Conservation (phyloP, 768 basidiomycete genomes). For the Lactarius evosmus region DNA sequence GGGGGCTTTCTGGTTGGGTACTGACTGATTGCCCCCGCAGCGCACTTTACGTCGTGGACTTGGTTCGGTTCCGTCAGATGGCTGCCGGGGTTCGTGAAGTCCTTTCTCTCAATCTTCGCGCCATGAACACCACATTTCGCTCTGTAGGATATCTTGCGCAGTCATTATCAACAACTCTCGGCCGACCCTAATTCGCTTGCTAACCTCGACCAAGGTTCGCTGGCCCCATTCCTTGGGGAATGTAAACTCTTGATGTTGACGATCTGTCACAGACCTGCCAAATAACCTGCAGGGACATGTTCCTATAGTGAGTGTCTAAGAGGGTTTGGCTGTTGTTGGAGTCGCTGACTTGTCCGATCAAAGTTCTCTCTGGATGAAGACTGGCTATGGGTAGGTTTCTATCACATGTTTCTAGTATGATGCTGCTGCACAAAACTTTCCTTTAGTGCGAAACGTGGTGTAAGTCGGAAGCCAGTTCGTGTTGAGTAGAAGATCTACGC, state of each 20-base stretch:
- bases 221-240: background rate
- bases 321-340: conserved; percentile 1
- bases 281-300: conserved; percentile 92
- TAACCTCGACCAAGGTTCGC: conserved; percentile 86
- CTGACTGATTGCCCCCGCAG: conserved; percentile 39
- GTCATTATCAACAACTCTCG: conserved; percentile 90
- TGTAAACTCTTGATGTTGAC: background rate
- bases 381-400: conserved; percentile 85
- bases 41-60: conserved; percentile 93
- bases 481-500: conserved; percentile 1
- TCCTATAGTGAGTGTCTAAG: conserved; percentile 70
- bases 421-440: background rate
- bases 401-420: background rate
- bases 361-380: conserved; percentile 87
- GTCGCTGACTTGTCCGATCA: conserved; percentile 8
- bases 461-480: conserved; percentile 37
- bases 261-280: conserved; percentile 66
- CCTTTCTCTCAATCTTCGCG: background rate
- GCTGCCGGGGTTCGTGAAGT: conserved; percentile 53
- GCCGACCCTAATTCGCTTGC: conserved; percentile 92
- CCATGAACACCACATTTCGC: background rate
- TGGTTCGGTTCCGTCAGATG: conserved; percentile 86
- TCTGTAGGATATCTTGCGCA: conserved; percentile 76
- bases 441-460: conserved; percentile 97
- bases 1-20: background rate